These are phyloP conservation scores for Trypanosomatidae sp. DNA, from an alignment of 208 protist genomes.

Conservation along the genomic window DNA sequence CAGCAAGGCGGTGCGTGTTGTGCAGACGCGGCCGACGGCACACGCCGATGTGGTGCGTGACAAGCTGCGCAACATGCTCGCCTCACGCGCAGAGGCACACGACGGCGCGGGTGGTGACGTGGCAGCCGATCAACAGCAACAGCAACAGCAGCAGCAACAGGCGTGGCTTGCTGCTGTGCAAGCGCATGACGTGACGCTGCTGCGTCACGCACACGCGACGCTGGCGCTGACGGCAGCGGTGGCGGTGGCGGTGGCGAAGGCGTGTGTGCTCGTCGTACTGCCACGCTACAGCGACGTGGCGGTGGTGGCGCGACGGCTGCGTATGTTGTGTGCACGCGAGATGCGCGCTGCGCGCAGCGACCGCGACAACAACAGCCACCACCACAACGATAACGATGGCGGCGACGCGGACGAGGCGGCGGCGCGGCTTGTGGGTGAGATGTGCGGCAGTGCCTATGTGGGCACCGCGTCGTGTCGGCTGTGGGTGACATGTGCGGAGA, in stretches of 20 bases:
- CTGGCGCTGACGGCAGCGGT: conserved; percentile 32
- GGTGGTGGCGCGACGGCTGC: conserved; percentile 23
- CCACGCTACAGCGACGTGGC: conserved; percentile 62
- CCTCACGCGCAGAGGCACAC: conserved; percentile 6
- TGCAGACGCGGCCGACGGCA: conserved; percentile 28
- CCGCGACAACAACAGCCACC: not conserved
- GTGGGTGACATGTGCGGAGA: conserved; percentile 77
- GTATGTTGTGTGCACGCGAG: conserved; percentile 6
- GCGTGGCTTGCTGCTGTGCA: conserved; percentile 12
- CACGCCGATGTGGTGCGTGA: conserved; percentile 16
- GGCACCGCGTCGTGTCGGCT: conserved; percentile 20
- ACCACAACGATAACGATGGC: not conserved
- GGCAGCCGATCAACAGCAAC: not conserved
- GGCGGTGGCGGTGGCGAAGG: conserved; percentile 4
- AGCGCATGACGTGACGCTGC: conserved; percentile 29
- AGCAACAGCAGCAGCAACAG: too few relatives aligned
- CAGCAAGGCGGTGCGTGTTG: conserved; percentile 50
- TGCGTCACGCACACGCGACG: conserved; percentile 20
- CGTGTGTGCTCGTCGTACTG: conserved; percentile 72
- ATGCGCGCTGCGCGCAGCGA: conserved; percentile 1
- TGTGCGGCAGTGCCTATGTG: conserved; percentile 42
- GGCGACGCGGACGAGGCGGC: not conserved
- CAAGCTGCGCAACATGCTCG: conserved; percentile 24
- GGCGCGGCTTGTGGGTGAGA: conserved; percentile 25
- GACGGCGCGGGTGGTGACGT: too few relatives aligned